Evolutionary conservation across 352 stramenopile genomes (phyloP), one percentile per base, ranked within the genome.

Genomic region (Phytophthora agathidicida): DNA sequence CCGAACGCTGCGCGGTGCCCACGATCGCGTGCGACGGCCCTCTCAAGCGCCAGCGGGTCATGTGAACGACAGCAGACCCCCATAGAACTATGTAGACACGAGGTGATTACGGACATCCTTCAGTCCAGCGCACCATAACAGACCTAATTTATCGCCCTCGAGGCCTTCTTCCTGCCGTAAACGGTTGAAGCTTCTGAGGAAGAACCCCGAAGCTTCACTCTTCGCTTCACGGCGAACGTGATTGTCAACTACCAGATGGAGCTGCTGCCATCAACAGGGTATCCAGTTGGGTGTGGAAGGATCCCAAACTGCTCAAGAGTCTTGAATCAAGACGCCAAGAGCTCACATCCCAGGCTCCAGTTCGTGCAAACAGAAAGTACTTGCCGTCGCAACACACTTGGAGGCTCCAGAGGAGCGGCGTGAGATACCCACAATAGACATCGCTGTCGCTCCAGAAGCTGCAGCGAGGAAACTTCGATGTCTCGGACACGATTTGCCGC

Each of bases 41-140:
- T 1, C 35, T 72, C 14, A 72, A 72, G 41, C 64, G 64, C 36
- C 64, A 68, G 37, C 57, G 64, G n/a, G 58, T 72, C 46, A 68
- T 72, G 64, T 72, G 58, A 72, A 68, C 7, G 36, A 57, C 9
- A 52, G 39, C 23, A 61, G 36, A 44, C 14, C 24, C 27, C 23
- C 13, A 56, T 71, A 71, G 49, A 66, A 48, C 35, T 41, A 30
- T 16, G 36, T 19, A 31, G 13, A 31, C 30, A 36, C 22, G 36
- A 16, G 47, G 27, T 24, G 48, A 50, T 50, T 55, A 55, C 38
- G 45, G 24, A 26, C 44, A 42, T n/a, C 54, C 39, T 20, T 13
- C 17, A 10, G 9, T 5, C 26, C n/a, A 43, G 19, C 33, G 16
- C 41, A 11, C 22, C 32, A 45, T 59, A 59, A 26, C 30, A 36